Percentiles rank a stretch among this genome's conserved stretches.
Evolutionary conservation across 768 basidiomycete species (phyloP).

Genomic region (Kwoniella botswanensis): DNA sequence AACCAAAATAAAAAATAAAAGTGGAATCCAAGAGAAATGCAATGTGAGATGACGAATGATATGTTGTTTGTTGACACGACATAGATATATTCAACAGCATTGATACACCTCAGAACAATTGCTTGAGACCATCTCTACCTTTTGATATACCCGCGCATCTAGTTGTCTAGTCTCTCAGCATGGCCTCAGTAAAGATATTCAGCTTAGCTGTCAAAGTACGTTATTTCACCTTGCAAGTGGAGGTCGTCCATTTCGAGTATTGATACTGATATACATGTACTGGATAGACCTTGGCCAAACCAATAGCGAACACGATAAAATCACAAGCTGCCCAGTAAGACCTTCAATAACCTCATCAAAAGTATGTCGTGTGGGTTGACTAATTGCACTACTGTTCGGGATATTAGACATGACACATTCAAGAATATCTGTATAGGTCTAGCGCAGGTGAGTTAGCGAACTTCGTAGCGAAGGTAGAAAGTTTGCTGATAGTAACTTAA

Average conservation of each 20-base stretch:
- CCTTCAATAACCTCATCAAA: background rate
- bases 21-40: no score
- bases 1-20: background rate
- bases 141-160: no score
- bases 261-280: background rate
- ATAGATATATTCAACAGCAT: no score
- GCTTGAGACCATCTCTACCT: no score
- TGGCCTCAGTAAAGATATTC: conserved; percentile 58
- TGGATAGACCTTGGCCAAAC: conserved; percentile 54
- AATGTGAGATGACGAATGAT: no score
- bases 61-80: no score
- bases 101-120: no score
- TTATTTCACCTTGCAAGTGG: conserved; percentile 11
- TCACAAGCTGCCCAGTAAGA: conserved; percentile 54
- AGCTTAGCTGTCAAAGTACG: conserved; percentile 55
- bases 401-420: conserved; percentile 51
- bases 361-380: no score
- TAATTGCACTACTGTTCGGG: no score
- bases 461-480: background rate
- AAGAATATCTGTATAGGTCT: conserved; percentile 54
- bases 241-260: conserved; percentile 1
- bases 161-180: conserved; percentile 9
- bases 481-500: conserved; percentile 21
- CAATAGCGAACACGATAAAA: conserved; percentile 56
- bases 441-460: conserved; percentile 49